Conservation (phyloP, 176 grass and related monocot species). For the Carex littledalei region DNA sequence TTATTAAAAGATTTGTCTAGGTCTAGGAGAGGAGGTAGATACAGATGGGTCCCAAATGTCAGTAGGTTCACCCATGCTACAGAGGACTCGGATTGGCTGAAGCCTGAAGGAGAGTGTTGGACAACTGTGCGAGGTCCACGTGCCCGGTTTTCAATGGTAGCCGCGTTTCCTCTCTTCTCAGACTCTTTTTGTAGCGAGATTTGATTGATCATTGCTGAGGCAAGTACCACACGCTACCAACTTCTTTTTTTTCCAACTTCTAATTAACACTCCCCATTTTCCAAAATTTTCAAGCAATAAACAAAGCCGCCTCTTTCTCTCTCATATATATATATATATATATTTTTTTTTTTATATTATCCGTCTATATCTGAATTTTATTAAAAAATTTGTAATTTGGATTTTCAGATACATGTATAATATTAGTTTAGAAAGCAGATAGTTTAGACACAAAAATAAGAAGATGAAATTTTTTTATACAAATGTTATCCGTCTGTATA, state of each 20-base stretch:
- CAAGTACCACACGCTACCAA: not conserved
- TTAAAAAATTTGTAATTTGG: no score
- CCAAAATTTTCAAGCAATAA: slow-evolving; percentile 7
- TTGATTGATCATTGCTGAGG: not conserved
- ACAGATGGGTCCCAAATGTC: not conserved
- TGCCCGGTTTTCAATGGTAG: not conserved
- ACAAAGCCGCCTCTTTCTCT: no score
- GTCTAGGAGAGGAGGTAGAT: no score
- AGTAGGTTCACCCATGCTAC: not conserved
- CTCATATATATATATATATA: no score
- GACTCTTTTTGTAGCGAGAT: not conserved
- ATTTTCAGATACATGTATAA: no score
- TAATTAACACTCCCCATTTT: not conserved
- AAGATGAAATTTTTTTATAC: no score
- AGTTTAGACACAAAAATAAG: no score
- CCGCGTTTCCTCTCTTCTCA: not conserved
- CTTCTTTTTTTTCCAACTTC: not conserved
- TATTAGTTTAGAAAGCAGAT: no score
- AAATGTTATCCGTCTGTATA: no score
- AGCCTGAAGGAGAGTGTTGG: not conserved
- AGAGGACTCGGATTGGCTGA: not conserved
- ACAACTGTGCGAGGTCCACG: not conserved
- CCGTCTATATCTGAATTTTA: no score
- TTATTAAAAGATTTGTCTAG: not conserved
- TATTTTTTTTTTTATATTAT: no score